Evolutionary conservation across 805 yeast species (phyloP).

Genomic region (Hanseniaspora lachancei): DNA sequence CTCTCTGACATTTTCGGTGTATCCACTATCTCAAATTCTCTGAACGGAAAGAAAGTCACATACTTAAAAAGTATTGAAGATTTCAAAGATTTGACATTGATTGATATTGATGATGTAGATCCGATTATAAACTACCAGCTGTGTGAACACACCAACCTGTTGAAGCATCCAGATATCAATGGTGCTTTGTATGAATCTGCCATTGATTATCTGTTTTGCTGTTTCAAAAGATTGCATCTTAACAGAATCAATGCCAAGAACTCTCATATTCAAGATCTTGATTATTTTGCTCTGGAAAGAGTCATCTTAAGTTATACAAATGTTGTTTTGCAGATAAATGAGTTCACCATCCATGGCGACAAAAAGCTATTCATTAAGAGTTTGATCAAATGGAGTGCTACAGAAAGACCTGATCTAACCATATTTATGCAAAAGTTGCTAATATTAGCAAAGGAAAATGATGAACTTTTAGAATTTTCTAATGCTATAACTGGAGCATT

Average conservation of each 20-base stretch:
- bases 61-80: conserved; percentile 16
- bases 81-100: conserved; percentile 13
- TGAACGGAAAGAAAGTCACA: background rate
- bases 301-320: conserved; percentile 50
- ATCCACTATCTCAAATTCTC: background rate
- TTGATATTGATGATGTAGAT: conserved; percentile 21
- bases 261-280: conserved; percentile 26
- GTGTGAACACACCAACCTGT: conserved; percentile 23
- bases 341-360: conserved; percentile 25
- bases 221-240: conserved; percentile 7
- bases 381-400: conserved; percentile 4
- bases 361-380: conserved; percentile 1
- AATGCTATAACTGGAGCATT: conserved; percentile 3
- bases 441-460: conserved; percentile 3
- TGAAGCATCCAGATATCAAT: conserved; percentile 21
- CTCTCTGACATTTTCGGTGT: conserved; percentile 3
- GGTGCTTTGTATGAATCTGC: conserved; percentile 16
- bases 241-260: conserved; percentile 27
- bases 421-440: conserved; percentile 5
- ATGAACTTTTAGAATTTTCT: conserved; percentile 5
- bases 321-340: conserved; percentile 57
- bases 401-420: conserved; percentile 4
- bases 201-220: conserved; percentile 3
- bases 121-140: conserved; percentile 23
- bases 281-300: conserved; percentile 17